These are phyloP conservation scores for Amoebophrya sp. DNA, from an alignment of 169 alveolate genomes.

Conservation along the genomic window DNA sequence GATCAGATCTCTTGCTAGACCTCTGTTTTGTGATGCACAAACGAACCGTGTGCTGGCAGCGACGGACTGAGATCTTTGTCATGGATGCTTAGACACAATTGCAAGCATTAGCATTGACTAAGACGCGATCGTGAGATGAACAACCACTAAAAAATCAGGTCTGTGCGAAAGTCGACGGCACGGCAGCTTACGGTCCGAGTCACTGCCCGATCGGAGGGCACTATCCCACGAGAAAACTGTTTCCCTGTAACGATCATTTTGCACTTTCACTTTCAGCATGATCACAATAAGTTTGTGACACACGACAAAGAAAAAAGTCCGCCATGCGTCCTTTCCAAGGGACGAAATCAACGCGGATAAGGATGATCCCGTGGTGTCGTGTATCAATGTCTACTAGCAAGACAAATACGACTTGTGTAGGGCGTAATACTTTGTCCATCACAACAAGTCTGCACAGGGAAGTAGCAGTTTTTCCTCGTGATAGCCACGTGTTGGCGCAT, in stretches of 20 bases:
- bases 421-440: slow-evolving; percentile 24
- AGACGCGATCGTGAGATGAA: no score
- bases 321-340: background rate
- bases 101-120: no score
- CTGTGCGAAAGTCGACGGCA: background rate
- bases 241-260: no score
- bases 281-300: no score
- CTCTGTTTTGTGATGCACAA: background rate
- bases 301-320: no score
- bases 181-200: slow-evolving; percentile 13
- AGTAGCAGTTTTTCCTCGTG: slow-evolving; percentile 83
- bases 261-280: no score
- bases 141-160: no score
- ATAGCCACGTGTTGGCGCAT: slow-evolving; percentile 97
- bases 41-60: slow-evolving; percentile 44
- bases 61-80: slow-evolving; percentile 55
- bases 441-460: slow-evolving; percentile 62
- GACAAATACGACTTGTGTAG: background rate
- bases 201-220: slow-evolving; percentile 30
- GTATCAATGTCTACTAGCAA: background rate
- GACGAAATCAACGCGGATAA: background rate
- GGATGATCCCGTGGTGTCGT: background rate
- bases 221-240: no score
- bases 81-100: no score
- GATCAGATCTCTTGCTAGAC: no score